Percentiles rank a stretch among this genome's conserved stretches.
Evolutionary conservation across 1,284 basidiomycete genomes (phyloP).

Genomic region (Takashimella koratensis): DNA sequence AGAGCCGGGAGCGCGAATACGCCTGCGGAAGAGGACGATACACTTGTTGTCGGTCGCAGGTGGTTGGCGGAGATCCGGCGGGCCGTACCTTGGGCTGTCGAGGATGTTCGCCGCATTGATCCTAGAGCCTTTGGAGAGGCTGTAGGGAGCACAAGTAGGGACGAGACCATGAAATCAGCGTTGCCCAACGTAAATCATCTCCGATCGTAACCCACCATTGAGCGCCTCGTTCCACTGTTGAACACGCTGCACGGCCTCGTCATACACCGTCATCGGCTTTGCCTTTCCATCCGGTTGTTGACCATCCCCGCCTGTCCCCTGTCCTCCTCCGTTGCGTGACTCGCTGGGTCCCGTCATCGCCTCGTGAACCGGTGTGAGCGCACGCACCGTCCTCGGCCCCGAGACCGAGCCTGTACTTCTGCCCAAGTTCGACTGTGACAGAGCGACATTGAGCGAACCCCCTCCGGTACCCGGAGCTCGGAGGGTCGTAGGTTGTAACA

Average conservation of each 20-base stretch:
- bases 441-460: no score
- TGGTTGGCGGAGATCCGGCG: neutral
- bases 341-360: neutral
- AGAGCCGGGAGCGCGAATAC: conserved; percentile 14
- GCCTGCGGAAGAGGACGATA: neutral
- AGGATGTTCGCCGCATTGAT: conserved; percentile 25
- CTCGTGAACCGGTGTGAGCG: conserved; percentile 50
- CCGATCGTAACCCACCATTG: conserved; percentile 62
- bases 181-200: no score
- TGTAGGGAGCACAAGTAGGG: neutral
- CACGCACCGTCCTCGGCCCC: conserved; percentile 20
- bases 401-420: no score
- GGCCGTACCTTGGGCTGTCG: neutral
- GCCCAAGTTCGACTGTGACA: no score
- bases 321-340: no score
- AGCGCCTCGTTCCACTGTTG: conserved; percentile 98
- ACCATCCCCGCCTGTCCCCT: conserved; percentile 26
- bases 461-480: no score
- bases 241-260: conserved; percentile 89
- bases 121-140: conserved; percentile 51
- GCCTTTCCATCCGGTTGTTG: conserved; percentile 32
- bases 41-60: neutral
- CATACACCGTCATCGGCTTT: conserved; percentile 68
- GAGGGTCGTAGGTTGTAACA: no score
- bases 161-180: no score